These are phyloP conservation scores for Colletotrichum tanaceti DNA, from an alignment of 2,329 filamentous ascomycete species.

Conservation along the genomic window DNA sequence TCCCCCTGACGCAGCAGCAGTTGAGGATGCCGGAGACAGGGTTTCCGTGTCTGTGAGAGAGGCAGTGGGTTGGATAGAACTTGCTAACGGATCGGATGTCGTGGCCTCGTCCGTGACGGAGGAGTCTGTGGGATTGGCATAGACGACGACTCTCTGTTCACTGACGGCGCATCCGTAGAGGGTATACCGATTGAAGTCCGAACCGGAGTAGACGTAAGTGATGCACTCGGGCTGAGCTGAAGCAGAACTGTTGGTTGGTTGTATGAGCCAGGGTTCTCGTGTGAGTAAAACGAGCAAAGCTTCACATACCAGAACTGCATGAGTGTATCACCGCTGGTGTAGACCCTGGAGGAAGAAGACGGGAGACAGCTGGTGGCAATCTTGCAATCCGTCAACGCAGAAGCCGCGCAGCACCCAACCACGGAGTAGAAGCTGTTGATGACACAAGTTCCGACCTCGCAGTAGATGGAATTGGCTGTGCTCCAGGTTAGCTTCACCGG, in stretches of 20 bases:
- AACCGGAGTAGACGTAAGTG: constrained; percentile 46
- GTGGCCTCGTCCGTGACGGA: constrained; percentile 15
- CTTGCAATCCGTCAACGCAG: constrained; percentile 42
- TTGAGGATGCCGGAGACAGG: constrained; percentile 5
- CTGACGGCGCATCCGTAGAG: constrained; percentile 47
- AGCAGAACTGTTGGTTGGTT: constrained; percentile 42
- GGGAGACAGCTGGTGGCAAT: constrained; percentile 47
- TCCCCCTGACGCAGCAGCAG: constrained; percentile 50
- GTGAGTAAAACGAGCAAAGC: not conserved
- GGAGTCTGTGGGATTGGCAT: constrained; percentile 40
- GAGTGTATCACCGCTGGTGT: constrained; percentile 44
- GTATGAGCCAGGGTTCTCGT: not conserved
- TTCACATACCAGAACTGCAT: constrained; percentile 49
- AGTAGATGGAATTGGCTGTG: constrained; percentile 46
- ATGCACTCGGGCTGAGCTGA: constrained; percentile 46
- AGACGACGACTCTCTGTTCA: constrained; percentile 42
- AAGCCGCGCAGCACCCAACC: constrained; percentile 49
- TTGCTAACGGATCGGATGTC: constrained; percentile 3
- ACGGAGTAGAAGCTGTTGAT: constrained; percentile 45
- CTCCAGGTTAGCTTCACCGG: constrained; percentile 28
- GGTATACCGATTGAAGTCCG: constrained; percentile 45
- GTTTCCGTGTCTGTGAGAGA: constrained; percentile 3
- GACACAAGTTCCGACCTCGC: constrained; percentile 45
- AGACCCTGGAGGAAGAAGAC: constrained; percentile 42
- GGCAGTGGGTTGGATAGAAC: not conserved